Conservation (phyloP, 768 basidiomycete genomes). For the Trametes villosa region DNA sequence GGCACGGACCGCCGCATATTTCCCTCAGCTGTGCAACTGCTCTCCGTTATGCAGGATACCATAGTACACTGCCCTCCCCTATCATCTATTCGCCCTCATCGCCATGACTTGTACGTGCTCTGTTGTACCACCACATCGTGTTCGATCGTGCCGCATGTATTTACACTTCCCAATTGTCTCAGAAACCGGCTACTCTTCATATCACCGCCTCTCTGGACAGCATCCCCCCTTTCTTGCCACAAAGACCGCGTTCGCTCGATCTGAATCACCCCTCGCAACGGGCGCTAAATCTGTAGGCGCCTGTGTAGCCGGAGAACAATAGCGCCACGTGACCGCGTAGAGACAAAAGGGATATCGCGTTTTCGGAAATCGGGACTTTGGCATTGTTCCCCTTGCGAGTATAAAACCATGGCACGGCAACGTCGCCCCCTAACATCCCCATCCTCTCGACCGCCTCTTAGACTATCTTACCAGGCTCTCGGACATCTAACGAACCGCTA, state of each 20-base stretch:
- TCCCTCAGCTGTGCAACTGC: not conserved
- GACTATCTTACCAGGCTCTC: constrained; percentile 7
- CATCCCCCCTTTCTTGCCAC: not conserved
- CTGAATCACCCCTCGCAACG: not conserved
- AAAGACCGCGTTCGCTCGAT: not conserved
- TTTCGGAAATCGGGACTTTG: not conserved
- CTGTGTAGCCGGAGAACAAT: constrained; percentile 16
- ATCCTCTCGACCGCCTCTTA: not conserved
- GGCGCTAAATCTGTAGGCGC: constrained; percentile 3
- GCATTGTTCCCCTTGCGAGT: constrained; percentile 12
- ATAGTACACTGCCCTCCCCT: not conserved
- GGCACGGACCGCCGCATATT: not conserved
- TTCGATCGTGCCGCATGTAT: too few species aligned
- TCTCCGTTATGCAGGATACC: constrained; percentile 1
- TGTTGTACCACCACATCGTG: not conserved
- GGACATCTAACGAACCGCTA: constrained; percentile 2
- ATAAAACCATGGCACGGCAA: constrained; percentile 8
- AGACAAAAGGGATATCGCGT: constrained; percentile 18
- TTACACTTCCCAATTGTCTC: not conserved
- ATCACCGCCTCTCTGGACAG: not conserved
- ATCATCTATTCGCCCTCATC: not conserved
- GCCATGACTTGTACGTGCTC: not conserved
- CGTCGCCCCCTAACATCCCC: not conserved
- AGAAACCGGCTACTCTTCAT: not conserved
- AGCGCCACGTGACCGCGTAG: constrained; percentile 24